Evolutionary conservation across 495 filamentous ascomycete genomes (phyloP).

Genomic region (Amorphotheca resinae): DNA sequence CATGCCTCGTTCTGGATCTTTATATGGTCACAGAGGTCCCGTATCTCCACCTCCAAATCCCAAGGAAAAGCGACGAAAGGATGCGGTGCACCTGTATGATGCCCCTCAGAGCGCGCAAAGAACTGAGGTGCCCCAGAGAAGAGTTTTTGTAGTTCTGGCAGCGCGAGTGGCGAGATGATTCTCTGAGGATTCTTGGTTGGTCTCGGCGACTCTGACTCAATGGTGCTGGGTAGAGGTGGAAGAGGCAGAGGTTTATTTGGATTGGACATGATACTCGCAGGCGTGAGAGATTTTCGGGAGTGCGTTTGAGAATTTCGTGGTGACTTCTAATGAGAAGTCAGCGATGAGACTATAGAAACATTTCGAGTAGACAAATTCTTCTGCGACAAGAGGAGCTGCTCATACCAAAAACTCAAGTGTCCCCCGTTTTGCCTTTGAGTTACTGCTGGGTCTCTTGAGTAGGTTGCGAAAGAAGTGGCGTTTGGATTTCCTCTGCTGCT

Average conservation of each 20-base stretch:
- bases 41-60: slow-evolving; percentile 48
- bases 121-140: slow-evolving; percentile 73
- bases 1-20: slow-evolving; percentile 44
- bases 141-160: slow-evolving; percentile 51
- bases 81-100: slow-evolving; percentile 37
- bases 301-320: too few species aligned
- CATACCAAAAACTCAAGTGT: too few species aligned
- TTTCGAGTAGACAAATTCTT: neutral
- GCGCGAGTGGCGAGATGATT: slow-evolving; percentile 45
- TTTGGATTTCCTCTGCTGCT: slow-evolving; percentile 24
- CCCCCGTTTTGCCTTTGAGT: slow-evolving; percentile 18
- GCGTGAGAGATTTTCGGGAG: too few species aligned
- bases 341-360: neutral
- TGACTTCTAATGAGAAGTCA: slow-evolving; percentile 9
- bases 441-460: slow-evolving; percentile 19
- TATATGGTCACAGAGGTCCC: slow-evolving; percentile 49
- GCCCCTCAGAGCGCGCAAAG: slow-evolving; percentile 39
- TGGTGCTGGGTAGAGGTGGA: slow-evolving; percentile 28
- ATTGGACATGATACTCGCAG: slow-evolving; percentile 26
- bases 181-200: slow-evolving; percentile 29
- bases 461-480: slow-evolving; percentile 26
- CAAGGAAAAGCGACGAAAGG: slow-evolving; percentile 59
- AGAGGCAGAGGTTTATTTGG: slow-evolving; percentile 41
- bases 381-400: neutral
- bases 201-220: neutral